These are phyloP conservation scores for Circinella umbellata DNA, from an alignment of 371 early-diverging fungal species.

Conservation along the genomic window DNA sequence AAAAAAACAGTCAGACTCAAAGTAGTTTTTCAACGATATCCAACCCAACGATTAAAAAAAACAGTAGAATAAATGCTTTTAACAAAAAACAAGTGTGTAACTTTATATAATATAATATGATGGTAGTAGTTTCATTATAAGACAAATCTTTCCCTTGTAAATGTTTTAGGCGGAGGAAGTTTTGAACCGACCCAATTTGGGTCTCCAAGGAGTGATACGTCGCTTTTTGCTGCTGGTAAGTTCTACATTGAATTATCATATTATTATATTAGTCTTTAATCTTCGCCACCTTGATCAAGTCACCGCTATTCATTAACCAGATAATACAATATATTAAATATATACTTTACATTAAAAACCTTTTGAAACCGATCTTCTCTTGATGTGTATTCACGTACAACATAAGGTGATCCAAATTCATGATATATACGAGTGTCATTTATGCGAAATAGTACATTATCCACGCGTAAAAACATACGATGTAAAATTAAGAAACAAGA, in stretches of 20 bases:
- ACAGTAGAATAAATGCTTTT: too few species aligned
- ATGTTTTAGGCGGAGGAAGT: conserved; percentile 32
- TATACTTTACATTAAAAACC: conserved; percentile 53
- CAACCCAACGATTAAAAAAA: too few species aligned
- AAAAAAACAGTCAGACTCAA: too few species aligned
- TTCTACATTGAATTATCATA: not conserved
- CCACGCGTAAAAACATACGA: conserved; percentile 92
- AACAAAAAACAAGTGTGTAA: too few species aligned
- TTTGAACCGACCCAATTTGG: conserved; percentile 73
- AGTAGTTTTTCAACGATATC: too few species aligned
- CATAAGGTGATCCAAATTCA: conserved; percentile 68
- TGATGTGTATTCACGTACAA: conserved; percentile 78
- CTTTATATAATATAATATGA: too few species aligned
- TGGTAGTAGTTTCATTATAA: too few species aligned
- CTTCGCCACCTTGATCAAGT: not conserved
- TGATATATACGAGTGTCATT: conserved; percentile 91
- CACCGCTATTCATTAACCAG: too few species aligned
- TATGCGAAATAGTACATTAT: conserved; percentile 87
- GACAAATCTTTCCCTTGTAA: not conserved
- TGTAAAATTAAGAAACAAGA: conserved; percentile 86
- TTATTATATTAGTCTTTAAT: not conserved
- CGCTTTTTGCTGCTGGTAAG: conserved; percentile 52
- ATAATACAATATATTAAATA: not conserved
- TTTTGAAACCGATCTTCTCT: conserved; percentile 66
- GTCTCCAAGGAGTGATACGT: conserved; percentile 74